Base-by-base conservation (phyloP, 306 rosid genomes). In the Dicorynia guianensis region DNA sequence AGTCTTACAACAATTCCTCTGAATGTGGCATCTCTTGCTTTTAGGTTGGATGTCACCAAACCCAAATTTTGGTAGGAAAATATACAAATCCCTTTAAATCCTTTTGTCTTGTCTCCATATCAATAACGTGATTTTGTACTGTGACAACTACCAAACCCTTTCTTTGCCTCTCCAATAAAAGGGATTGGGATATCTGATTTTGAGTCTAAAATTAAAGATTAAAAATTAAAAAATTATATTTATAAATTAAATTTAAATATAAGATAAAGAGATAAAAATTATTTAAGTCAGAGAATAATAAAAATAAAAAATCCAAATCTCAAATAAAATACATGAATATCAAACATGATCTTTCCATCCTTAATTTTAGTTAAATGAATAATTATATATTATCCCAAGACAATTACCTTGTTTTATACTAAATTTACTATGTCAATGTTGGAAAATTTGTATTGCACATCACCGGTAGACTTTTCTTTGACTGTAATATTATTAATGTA, bases 21-120 rank as follows among this genome's bases (percentile, higher is more conserved):
- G 73, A 35, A 58, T 15, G 47, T 57, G 59, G 62, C 50, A 49
- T 49, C 61, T 70, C 64, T 17, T 15, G 64, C 47, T 72, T 69
- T 72, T 11, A 19, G 49, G 36, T 34, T 60, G 69, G 61, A 60
- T 56, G 76, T 46, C 67, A 30, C 10, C 76, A 44, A 35, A 20
- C 67, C 30, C 14, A 43, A 20, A 25, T 30, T 43, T 61, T 48
- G 52, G 48, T 48, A 35, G 8, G 39, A 50, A 34, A 8, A 72
- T 72, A 60, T 73, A 49, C 36, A 12, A 19, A 33, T 74, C 14
- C 8, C 61, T 38, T 25, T 36, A 59, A 69, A 70, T 69, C 25
- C 36, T 19, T 19, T 52, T 50, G 43, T 63, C 63, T 20, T 50
- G 33, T 50, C 63, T 50, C 42, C 18, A 4, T 12, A 5, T 62